Conservation (phyloP, 169 alveolate genomes). For the Plasmodium blacklocki region DNA sequence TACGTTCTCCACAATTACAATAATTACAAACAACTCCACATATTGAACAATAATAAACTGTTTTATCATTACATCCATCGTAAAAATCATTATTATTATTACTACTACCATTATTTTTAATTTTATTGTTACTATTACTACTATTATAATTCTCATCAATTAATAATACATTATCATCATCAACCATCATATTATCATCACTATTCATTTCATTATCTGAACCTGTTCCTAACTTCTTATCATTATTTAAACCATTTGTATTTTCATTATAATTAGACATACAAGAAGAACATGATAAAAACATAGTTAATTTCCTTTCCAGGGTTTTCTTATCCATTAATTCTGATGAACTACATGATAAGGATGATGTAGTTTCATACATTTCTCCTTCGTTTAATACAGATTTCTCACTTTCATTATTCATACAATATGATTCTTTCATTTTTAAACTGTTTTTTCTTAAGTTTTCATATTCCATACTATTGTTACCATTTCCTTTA, state of each 20-base stretch:
- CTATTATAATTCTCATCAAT: background rate
- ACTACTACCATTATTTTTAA: background rate
- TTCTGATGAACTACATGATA: conserved; percentile 34
- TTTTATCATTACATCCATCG: conserved; percentile 7
- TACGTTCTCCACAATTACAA: conserved; percentile 59
- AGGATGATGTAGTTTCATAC: background rate
- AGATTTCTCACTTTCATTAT: background rate
- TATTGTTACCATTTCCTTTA: background rate
- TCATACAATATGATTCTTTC: background rate
- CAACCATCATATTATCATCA: background rate
- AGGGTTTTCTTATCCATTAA: conserved; percentile 16
- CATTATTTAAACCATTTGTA: conserved; percentile 1
- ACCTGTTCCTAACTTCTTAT: background rate
- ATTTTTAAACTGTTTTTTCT: background rate
- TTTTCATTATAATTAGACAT: conserved; percentile 26
- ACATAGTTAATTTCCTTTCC: conserved; percentile 31
- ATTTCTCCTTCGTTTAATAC: background rate
- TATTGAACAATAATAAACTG: conserved; percentile 49
- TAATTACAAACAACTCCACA: conserved; percentile 56
- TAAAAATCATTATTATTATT: background rate
- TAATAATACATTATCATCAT: background rate
- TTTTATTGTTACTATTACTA: background rate
- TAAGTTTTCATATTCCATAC: background rate
- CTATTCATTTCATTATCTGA: background rate
- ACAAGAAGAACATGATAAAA: conserved; percentile 61